Percentiles rank a stretch among this genome's conserved stretches.
These are phyloP conservation scores for Raphanus sativus DNA, from an alignment of 345 rosid species.

Conservation along the genomic window DNA sequence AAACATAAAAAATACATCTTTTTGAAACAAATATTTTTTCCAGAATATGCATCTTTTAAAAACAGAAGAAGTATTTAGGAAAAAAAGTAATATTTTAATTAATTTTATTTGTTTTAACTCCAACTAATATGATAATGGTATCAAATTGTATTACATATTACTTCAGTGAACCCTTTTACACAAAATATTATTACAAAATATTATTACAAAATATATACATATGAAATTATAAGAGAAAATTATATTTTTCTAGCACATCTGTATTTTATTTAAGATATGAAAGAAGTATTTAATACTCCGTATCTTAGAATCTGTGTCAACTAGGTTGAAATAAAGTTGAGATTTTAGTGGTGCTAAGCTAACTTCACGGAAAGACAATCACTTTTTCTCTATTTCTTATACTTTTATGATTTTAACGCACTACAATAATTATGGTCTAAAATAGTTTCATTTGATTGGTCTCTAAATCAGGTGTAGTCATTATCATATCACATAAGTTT, in stretches of 20 bases:
- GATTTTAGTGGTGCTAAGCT: constrained; percentile 11
- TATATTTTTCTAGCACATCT: not conserved
- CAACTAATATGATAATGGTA: not conserved
- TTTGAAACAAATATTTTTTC: too few species aligned
- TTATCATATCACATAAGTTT: not conserved
- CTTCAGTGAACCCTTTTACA: too few species aligned
- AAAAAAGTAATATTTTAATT: not conserved
- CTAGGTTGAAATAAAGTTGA: not conserved
- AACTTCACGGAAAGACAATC: constrained; percentile 13
- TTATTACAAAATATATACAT: not conserved
- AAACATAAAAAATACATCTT: too few species aligned
- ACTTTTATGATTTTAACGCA: constrained; percentile 8
- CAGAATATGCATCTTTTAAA: too few species aligned
- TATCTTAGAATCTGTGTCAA: not conserved
- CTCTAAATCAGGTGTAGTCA: not conserved
- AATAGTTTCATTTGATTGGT: constrained; percentile 16
- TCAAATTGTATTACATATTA: not conserved
- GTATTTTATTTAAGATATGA: not conserved
- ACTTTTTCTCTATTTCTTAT: not conserved
- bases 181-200: too few species aligned
- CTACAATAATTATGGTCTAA: not conserved
- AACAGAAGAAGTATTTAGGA: too few species aligned
- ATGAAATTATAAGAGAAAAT: not conserved
- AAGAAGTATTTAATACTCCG: not conserved
- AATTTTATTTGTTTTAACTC: not conserved